Evolutionary conservation across 2,329 filamentous ascomycete genomes (phyloP).

Genomic region (Apiospora koreana): DNA sequence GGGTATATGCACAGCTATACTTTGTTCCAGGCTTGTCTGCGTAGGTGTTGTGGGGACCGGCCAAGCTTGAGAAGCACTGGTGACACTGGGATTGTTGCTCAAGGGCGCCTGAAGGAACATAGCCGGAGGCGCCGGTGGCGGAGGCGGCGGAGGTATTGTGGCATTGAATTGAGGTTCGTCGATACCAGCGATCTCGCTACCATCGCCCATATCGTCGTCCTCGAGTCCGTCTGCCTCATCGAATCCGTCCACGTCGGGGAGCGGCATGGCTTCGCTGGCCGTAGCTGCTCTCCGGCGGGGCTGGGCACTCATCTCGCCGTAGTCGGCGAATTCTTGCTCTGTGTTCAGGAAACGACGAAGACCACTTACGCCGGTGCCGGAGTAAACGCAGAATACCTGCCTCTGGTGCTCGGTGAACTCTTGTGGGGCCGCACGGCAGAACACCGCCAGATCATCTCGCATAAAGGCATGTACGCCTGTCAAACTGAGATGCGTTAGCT

Average conservation of each 20-base stretch:
- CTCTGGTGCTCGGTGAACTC: slow-evolving; percentile 97
- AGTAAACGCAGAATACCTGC: slow-evolving; percentile 97
- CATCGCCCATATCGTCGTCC: slow-evolving; percentile 37
- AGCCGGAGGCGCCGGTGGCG: slow-evolving; percentile 15
- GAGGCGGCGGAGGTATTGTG: slow-evolving; percentile 22
- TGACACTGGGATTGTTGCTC: background rate
- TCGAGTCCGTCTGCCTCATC: slow-evolving; percentile 33
- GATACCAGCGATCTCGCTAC: slow-evolving; percentile 33
- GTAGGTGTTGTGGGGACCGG: slow-evolving; percentile 10
- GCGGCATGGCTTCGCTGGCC: slow-evolving; percentile 14
- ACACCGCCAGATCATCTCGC: slow-evolving; percentile 78
- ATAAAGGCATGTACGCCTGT: slow-evolving; percentile 93
- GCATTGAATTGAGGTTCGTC: slow-evolving; percentile 18
- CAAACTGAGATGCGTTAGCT: slow-evolving; percentile 89
- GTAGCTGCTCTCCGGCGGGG: slow-evolving; percentile 11
- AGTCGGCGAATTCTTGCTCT: slow-evolving; percentile 46
- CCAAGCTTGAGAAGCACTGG: background rate
- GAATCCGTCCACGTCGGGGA: slow-evolving; percentile 27
- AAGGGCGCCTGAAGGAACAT: background rate
- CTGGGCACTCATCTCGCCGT: slow-evolving; percentile 20
- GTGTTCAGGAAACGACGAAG: slow-evolving; percentile 78
- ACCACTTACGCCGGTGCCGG: slow-evolving; percentile 76
- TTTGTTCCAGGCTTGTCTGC: slow-evolving; percentile 10
- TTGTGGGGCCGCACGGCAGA: slow-evolving; percentile 83
- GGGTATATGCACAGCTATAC: background rate